Evolutionary conservation across 495 filamentous ascomycete species (phyloP).

Genomic region (Hamigera avellanea): DNA sequence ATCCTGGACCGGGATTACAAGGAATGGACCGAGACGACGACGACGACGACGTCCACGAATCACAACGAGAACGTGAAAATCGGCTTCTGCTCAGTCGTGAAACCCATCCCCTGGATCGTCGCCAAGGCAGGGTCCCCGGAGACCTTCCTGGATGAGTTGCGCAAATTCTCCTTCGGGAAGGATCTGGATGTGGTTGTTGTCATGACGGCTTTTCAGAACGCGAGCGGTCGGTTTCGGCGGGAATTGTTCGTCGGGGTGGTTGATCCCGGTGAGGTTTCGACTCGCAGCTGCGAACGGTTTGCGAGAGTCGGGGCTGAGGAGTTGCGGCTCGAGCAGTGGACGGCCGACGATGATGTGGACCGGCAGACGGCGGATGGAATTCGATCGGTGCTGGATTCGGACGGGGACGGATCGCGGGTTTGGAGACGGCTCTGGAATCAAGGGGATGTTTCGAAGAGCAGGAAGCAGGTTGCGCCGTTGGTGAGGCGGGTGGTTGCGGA

Average conservation of each 20-base stretch:
- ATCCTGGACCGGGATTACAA: conserved; percentile 89
- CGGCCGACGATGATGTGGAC: conserved; percentile 29
- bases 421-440: conserved; percentile 54
- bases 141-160: conserved; percentile 36
- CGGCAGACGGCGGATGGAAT: conserved; percentile 20
- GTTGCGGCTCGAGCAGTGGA: conserved; percentile 48
- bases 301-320: conserved; percentile 28
- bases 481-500: conserved; percentile 52
- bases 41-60: conserved; percentile 10
- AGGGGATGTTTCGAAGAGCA: conserved; percentile 51
- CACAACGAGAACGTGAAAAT: conserved; percentile 36
- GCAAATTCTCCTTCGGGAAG: conserved; percentile 43
- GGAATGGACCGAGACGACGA: conserved; percentile 54
- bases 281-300: conserved; percentile 43
- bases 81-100: conserved; percentile 66
- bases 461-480: conserved; percentile 85
- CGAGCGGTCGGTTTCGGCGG: conserved; percentile 41
- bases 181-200: conserved; percentile 55
- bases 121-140: conserved; percentile 34
- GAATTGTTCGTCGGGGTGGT: conserved; percentile 63
- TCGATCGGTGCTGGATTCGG: conserved; percentile 16
- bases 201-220: conserved; percentile 58
- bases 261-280: conserved; percentile 24
- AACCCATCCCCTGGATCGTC: conserved; percentile 50
- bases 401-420: conserved; percentile 1